These are phyloP conservation scores for Termitomyces sp. DNA, from an alignment of 768 basidiomycete genomes.

Conservation along the genomic window DNA sequence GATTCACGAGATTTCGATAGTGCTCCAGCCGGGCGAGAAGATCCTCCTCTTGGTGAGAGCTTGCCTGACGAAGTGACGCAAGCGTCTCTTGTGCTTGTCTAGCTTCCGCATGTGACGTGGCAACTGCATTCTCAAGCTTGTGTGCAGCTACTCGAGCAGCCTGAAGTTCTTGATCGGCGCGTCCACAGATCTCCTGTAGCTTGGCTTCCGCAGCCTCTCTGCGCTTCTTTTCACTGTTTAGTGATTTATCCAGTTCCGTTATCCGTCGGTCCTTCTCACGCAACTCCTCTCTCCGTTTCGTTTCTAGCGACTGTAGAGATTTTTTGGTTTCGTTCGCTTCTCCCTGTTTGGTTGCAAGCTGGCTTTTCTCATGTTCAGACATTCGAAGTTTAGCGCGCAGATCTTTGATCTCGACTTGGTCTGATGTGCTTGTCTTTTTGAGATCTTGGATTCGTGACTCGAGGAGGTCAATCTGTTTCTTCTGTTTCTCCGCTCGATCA, in stretches of 20 bases:
- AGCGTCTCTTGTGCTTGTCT: constrained; percentile 27
- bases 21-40: constrained; percentile 48
- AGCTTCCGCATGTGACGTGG: constrained; percentile 29
- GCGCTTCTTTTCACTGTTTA: constrained; percentile 44
- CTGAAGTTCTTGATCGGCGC: constrained; percentile 33
- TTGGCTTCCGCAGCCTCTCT: constrained; percentile 40
- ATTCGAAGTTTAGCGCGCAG: constrained; percentile 50
- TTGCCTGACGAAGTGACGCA: constrained; percentile 22
- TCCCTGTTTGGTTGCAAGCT: constrained; percentile 43
- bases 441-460: constrained; percentile 59
- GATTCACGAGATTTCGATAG: constrained; percentile 36
- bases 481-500: constrained; percentile 54
- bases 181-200: constrained; percentile 35
- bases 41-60: constrained; percentile 34
- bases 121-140: constrained; percentile 30
- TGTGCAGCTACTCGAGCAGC: constrained; percentile 26
- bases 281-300: constrained; percentile 47
- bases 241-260: constrained; percentile 47
- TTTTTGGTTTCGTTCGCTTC: constrained; percentile 48
- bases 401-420: constrained; percentile 61
- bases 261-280: constrained; percentile 49
- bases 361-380: constrained; percentile 52
- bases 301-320: constrained; percentile 41
- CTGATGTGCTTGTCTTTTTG: constrained; percentile 39
- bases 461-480: constrained; percentile 51